These are phyloP conservation scores for Nannochloris sp. DNA, from an alignment of 139 green algal species.

Conservation along the genomic window DNA sequence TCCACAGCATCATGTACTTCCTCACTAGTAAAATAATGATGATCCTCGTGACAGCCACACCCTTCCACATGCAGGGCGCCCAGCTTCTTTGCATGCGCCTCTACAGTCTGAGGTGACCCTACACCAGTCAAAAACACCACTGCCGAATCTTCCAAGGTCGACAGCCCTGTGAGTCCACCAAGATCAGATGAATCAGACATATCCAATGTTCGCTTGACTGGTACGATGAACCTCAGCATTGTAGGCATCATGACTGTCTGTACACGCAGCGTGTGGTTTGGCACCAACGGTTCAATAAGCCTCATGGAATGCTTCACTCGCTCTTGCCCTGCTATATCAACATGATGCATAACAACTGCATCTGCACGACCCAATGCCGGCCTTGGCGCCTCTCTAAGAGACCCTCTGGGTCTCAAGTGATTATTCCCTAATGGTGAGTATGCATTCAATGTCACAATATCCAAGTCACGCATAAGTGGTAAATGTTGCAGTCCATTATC, in stretches of 20 bases:
- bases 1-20: slow-evolving; percentile 14
- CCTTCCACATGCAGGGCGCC: slow-evolving; percentile 22
- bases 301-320: neutral
- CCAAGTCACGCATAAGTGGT: slow-evolving; percentile 23
- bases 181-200: slow-evolving; percentile 3
- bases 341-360: slow-evolving; percentile 26
- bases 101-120: slow-evolving; percentile 18
- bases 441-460: slow-evolving; percentile 28
- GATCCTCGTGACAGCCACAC: slow-evolving; percentile 23
- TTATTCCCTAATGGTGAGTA: slow-evolving; percentile 29
- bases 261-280: slow-evolving; percentile 22
- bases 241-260: slow-evolving; percentile 15
- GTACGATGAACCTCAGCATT: slow-evolving; percentile 17
- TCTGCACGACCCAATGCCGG: slow-evolving; percentile 21
- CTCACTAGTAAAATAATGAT: slow-evolving; percentile 30
- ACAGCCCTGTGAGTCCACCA: slow-evolving; percentile 7
- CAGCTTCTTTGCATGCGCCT: slow-evolving; percentile 20
- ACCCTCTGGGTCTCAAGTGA: slow-evolving; percentile 27
- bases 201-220: slow-evolving; percentile 7
- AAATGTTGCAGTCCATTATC: slow-evolving; percentile 31
- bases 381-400: slow-evolving; percentile 19
- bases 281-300: slow-evolving; percentile 12
- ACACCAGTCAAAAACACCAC: slow-evolving; percentile 28
- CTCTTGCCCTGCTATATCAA: slow-evolving; percentile 17
- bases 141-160: slow-evolving; percentile 7